A percentile compares a stretch with the other conserved stretches of the same genome.
Evolutionary conservation across 2,329 filamentous ascomycete genomes (phyloP).

Genomic region (Boeremia exigua): DNA sequence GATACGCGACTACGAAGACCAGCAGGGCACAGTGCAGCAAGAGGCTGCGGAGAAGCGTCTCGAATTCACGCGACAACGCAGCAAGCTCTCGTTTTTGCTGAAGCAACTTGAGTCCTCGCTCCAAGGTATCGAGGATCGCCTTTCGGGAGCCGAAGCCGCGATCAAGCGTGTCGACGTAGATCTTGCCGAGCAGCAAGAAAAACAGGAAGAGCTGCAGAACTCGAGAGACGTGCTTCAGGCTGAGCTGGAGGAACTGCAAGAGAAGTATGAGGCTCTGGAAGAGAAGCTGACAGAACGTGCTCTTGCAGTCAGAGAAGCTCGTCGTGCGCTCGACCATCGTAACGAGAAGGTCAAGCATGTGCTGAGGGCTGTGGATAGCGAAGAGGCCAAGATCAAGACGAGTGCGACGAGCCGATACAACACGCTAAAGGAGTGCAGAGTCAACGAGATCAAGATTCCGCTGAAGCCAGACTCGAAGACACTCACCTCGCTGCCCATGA

Average conservation of each 20-base stretch:
- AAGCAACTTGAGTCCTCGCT: slow-evolving; percentile 74
- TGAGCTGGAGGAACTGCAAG: slow-evolving; percentile 76
- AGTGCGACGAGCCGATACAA: slow-evolving; percentile 84
- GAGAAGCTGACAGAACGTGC: slow-evolving; percentile 71
- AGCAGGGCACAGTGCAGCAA: slow-evolving; percentile 90
- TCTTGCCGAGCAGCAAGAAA: slow-evolving; percentile 66
- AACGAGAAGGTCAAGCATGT: slow-evolving; percentile 81
- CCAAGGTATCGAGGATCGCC: slow-evolving; percentile 70
- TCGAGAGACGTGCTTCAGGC: slow-evolving; percentile 75
- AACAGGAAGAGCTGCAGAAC: slow-evolving; percentile 77
- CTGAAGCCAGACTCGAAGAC: slow-evolving; percentile 71
- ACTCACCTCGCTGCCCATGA: slow-evolving; percentile 84
- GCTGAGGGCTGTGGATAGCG: slow-evolving; percentile 73
- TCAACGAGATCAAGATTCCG: slow-evolving; percentile 90
- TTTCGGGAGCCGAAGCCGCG: slow-evolving; percentile 71
- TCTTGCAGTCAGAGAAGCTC: slow-evolving; percentile 78
- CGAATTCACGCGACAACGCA: slow-evolving; percentile 81
- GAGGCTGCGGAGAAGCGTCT: slow-evolving; percentile 86
- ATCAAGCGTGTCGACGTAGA: slow-evolving; percentile 71
- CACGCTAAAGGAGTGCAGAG: slow-evolving; percentile 84
- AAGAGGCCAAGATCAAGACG: slow-evolving; percentile 88
- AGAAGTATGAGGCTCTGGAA: slow-evolving; percentile 73
- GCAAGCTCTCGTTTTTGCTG: slow-evolving; percentile 65
- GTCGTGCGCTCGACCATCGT: slow-evolving; percentile 80
- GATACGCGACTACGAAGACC: slow-evolving; percentile 91